Evolutionary conservation across 139 green algal species (phyloP).

Genomic region (Chlamydomonas applanata): DNA sequence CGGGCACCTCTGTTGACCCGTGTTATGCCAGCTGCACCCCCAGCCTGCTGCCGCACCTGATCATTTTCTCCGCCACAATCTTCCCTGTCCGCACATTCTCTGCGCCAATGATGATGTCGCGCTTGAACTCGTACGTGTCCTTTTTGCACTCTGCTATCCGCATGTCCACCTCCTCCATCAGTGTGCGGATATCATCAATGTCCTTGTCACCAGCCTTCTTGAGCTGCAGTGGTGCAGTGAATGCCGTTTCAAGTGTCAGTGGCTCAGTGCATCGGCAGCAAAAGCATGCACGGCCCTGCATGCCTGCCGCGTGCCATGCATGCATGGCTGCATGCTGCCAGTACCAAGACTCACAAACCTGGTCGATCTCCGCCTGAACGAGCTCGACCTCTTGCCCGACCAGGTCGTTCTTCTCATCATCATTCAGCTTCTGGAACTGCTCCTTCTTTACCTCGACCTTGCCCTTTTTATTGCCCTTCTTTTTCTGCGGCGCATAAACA

Average conservation of each 20-base stretch:
- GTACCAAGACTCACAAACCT: constrained; percentile 6
- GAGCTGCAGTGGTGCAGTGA: constrained; percentile 11
- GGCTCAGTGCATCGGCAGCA: not conserved
- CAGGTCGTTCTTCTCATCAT: constrained; percentile 72
- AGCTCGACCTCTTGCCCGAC: constrained; percentile 61
- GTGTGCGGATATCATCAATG: constrained; percentile 64
- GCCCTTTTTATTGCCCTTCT: constrained; percentile 25
- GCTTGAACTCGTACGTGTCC: constrained; percentile 84
- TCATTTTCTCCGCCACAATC: constrained; percentile 70
- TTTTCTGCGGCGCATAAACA: constrained; percentile 34
- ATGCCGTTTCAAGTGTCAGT: not conserved
- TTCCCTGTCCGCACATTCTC: constrained; percentile 72
- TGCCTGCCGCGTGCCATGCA: not conserved
- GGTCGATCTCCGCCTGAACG: constrained; percentile 53
- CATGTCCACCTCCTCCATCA: constrained; percentile 77
- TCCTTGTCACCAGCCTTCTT: constrained; percentile 62
- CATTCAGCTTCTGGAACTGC: constrained; percentile 37
- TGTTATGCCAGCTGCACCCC: not conserved
- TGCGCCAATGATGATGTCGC: constrained; percentile 78
- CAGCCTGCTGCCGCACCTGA: constrained; percentile 39
- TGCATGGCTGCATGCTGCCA: not conserved
- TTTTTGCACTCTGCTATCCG: constrained; percentile 74
- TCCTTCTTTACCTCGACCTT: constrained; percentile 29
- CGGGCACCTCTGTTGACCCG: not conserved
- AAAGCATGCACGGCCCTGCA: not conserved